Evolutionary conservation across 331 rosid genomes (phyloP), one percentile per base, ranked within the genome.

Genomic region (Quercus lobata): DNA sequence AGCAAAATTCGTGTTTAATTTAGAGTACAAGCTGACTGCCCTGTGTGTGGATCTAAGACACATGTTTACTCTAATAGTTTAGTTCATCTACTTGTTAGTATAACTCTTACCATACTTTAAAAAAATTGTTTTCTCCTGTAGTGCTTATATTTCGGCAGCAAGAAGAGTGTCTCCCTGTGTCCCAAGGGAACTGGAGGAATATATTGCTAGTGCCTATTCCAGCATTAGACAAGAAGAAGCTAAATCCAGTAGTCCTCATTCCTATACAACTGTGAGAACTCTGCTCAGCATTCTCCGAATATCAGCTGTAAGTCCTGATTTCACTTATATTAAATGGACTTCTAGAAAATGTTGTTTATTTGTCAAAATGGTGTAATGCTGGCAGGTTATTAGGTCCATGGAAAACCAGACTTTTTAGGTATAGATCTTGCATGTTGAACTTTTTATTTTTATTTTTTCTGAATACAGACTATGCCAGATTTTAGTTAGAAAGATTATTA

Each of bases 271-370:
- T 25, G 88, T 96, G 79, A 84, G 99, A 90, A 96, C 99, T 61
- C 88, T 96, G 81, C 99, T 96, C 83, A 96, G 98, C 81, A 96
- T 96, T 85, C 97, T 96, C 74, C 98, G 98, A 79, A 88, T 93
- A 86, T 93, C 99, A 54, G 85, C 98, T 56, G 97, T 96, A 88
- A 88, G 97, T 86, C 77, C 30, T 57, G 16, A n/a, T 72, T 30
- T 37, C 73, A 4, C 81, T 41, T n/a, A 11, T 29, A 66, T 71
- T 27, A 60, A 71, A 2, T 63, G 27, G 63, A 49, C 15, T 22
- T 6, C 25, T 35, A 21, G 30, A 35, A 72, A 5, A 52, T 2
- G 19, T 62, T 32, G 34, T 70, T 56, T 44, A 21, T 22, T 18
- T 5, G 10, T 53, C 29, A 72, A 30, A 15, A 8, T 22, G 60